Conservation (phyloP, 768 basidiomycete genomes). For the Lactarius trivialis region DNA sequence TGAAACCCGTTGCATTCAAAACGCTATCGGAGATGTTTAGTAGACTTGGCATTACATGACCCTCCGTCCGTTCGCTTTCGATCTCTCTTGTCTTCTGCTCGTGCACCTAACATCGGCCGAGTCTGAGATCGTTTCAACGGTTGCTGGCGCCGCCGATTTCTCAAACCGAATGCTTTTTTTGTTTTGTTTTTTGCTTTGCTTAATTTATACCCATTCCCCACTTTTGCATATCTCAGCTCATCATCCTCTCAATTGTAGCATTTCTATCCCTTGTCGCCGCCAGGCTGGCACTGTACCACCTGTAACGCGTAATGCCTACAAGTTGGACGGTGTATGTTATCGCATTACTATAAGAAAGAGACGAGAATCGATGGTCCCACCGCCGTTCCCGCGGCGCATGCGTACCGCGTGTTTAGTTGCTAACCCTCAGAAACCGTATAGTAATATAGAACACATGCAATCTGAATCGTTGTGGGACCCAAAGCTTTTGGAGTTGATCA, state of each 20-base stretch:
- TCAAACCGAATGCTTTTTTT: not conserved
- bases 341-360: not conserved
- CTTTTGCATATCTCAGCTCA: not conserved
- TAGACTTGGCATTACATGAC: constrained; percentile 51
- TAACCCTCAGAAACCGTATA: not conserved
- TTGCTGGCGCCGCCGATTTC: not conserved
- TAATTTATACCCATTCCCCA: constrained; percentile 15
- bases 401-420: not conserved
- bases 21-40: constrained; percentile 80
- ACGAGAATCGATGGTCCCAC: not conserved
- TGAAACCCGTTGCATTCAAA: constrained; percentile 95
- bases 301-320: constrained; percentile 12
- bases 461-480: not conserved
- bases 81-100: not conserved
- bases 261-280: not conserved
- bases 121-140: not conserved
- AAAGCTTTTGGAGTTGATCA: not conserved
- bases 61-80: not conserved
- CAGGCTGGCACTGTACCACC: constrained; percentile 5
- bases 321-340: not conserved
- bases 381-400: too few relatives aligned
- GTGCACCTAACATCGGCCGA: not conserved
- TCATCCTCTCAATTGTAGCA: constrained; percentile 2
- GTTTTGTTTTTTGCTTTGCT: constrained; percentile 12
- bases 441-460: not conserved